Conservation (phyloP, 768 basidiomycete species). For the Lyophyllum shimeji region DNA sequence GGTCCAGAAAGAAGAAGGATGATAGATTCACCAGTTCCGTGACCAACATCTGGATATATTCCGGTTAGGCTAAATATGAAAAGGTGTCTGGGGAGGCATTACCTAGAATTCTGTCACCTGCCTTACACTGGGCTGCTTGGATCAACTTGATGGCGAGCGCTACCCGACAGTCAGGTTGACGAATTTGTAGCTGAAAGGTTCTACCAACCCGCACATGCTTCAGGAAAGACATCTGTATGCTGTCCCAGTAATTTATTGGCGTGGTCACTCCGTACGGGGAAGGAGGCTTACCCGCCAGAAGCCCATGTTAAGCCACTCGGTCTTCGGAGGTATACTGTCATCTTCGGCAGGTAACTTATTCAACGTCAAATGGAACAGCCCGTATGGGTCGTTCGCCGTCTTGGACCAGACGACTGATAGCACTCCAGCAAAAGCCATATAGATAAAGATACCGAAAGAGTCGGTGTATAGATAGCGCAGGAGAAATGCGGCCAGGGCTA, state of each 20-base stretch:
- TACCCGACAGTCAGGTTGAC: slow-evolving; percentile 9
- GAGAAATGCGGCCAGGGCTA: neutral
- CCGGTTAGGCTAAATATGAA: neutral
- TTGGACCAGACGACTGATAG: slow-evolving; percentile 1
- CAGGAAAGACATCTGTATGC: slow-evolving; percentile 50
- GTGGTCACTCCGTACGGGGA: neutral
- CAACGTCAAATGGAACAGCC: slow-evolving; percentile 54
- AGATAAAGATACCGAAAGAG: neutral
- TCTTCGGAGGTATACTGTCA: slow-evolving; percentile 32
- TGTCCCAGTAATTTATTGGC: slow-evolving; percentile 18
- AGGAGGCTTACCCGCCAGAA: slow-evolving; percentile 54
- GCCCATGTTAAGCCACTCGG: slow-evolving; percentile 75
- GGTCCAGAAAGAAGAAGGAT: slow-evolving; percentile 50
- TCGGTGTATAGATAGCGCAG: neutral
- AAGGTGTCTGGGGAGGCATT: slow-evolving; percentile 7
- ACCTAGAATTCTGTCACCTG: slow-evolving; percentile 56
- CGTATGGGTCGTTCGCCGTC: slow-evolving; percentile 48
- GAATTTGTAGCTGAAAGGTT: neutral
- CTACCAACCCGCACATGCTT: slow-evolving; percentile 56
- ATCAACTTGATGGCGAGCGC: slow-evolving; percentile 53
- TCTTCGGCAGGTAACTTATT: slow-evolving; percentile 42
- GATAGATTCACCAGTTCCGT: slow-evolving; percentile 68
- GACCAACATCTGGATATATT: slow-evolving; percentile 54
- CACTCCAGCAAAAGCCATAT: neutral
- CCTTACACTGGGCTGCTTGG: slow-evolving; percentile 37